Evolutionary conservation across 805 yeast species (phyloP).

Genomic region (Lipomyces sp.): DNA sequence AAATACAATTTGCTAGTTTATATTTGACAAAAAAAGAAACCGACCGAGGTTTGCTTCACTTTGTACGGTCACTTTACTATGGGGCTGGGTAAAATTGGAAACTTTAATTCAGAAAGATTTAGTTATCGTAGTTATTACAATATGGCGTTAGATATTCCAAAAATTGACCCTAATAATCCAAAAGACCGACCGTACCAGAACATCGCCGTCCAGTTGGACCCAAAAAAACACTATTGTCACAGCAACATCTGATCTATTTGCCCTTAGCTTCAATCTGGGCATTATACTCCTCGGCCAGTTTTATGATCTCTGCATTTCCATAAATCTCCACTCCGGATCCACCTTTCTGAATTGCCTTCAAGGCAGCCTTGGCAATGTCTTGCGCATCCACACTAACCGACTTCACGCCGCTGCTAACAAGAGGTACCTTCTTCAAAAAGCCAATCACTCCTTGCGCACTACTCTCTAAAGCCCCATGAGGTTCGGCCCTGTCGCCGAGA

Average conservation of each 20-base stretch:
- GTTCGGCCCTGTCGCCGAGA: constrained; percentile 46
- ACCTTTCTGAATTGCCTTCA: constrained; percentile 49
- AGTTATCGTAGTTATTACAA: too few species aligned
- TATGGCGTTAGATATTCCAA: too few species aligned
- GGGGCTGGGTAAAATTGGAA: background rate
- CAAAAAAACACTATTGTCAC: background rate
- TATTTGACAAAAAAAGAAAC: background rate
- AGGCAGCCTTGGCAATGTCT: constrained; percentile 67
- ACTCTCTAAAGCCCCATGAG: constrained; percentile 26
- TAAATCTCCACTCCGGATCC: constrained; percentile 40
- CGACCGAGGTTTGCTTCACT: background rate
- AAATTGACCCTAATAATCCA: too few species aligned
- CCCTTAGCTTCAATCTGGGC: constrained; percentile 1
- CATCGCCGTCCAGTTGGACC: too few species aligned
- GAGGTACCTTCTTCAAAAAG: constrained; percentile 25
- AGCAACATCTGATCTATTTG: background rate
- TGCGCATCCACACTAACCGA: constrained; percentile 59
- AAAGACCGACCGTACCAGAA: too few species aligned
- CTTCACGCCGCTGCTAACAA: constrained; percentile 5
- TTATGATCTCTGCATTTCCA: constrained; percentile 34
- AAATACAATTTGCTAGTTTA: too few species aligned
- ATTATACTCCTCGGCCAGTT: constrained; percentile 23
- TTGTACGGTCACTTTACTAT: background rate
- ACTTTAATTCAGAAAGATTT: too few species aligned
- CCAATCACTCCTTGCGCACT: constrained; percentile 13